These are phyloP conservation scores for Penicillium brevicompactum DNA, from an alignment of 2,329 filamentous ascomycete species.

Conservation along the genomic window DNA sequence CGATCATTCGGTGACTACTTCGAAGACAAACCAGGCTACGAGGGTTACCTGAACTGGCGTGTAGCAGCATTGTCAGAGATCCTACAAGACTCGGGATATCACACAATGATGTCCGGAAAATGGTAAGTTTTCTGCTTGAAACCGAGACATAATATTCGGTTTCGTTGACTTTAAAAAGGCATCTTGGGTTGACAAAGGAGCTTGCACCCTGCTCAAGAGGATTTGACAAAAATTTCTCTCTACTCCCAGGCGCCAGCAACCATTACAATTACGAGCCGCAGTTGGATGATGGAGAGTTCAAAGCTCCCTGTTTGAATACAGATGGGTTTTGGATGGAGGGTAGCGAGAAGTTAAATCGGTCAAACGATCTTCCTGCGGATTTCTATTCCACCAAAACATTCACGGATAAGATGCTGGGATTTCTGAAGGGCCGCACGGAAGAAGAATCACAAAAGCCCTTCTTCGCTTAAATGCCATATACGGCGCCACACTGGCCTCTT, in stretches of 20 bases:
- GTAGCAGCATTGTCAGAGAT: constrained; percentile 10
- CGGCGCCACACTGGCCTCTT: constrained; percentile 55
- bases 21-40: constrained; percentile 7
- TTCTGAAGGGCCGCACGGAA: constrained; percentile 32
- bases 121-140: constrained; percentile 10
- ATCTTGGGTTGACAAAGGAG: neutral
- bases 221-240: constrained; percentile 29
- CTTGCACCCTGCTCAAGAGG: constrained; percentile 18
- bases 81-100: constrained; percentile 9
- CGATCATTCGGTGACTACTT: constrained; percentile 18
- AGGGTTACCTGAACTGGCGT: constrained; percentile 12
- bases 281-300: neutral
- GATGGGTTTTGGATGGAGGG: neutral
- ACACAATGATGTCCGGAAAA: constrained; percentile 9
- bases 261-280: constrained; percentile 36
- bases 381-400: constrained; percentile 1
- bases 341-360: neutral
- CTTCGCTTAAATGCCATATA: constrained; percentile 51
- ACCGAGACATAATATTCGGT: neutral
- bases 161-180: constrained; percentile 23
- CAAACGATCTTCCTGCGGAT: neutral
- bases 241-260: constrained; percentile 31
- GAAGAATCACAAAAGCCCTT: constrained; percentile 45
- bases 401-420: constrained; percentile 30
- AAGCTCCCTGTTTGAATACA: neutral